Conservation (phyloP, 805 yeast species). For the Candida michaelii region DNA sequence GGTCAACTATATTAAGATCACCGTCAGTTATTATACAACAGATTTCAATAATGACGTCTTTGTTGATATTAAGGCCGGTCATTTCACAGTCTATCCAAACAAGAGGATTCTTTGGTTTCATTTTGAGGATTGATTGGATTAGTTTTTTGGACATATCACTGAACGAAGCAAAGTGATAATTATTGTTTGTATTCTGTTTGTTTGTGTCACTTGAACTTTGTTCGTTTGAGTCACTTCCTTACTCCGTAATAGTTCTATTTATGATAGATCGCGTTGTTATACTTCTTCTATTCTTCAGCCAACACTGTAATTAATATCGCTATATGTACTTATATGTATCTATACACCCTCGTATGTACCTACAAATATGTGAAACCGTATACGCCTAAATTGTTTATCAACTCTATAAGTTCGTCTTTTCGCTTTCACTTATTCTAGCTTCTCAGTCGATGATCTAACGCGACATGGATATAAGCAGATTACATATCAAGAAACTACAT, state of each 20-base stretch:
- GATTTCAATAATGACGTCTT: conserved; percentile 87
- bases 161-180: too few relatives aligned
- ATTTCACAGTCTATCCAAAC: conserved; percentile 99
- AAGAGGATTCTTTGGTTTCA: conserved; percentile 36
- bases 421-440: too few relatives aligned
- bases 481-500: conserved; percentile 28
- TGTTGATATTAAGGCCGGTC: conserved; percentile 86
- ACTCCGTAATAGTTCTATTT: too few relatives aligned
- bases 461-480: conserved; percentile 23
- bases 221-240: too few relatives aligned
- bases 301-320: too few relatives aligned
- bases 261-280: too few relatives aligned
- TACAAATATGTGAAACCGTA: too few relatives aligned
- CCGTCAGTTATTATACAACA: conserved; percentile 91
- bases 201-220: too few relatives aligned
- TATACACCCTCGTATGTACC: too few relatives aligned
- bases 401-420: background rate
- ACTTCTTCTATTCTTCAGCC: too few relatives aligned
- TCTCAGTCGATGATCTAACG: background rate
- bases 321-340: too few relatives aligned
- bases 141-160: background rate
- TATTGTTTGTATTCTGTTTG: background rate
- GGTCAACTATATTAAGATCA: conserved; percentile 66
- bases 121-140: background rate
- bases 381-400: background rate